phyloP scores from a whole-genome alignment of 306 rosid species.

The Sesbania bispinosa region DNA sequence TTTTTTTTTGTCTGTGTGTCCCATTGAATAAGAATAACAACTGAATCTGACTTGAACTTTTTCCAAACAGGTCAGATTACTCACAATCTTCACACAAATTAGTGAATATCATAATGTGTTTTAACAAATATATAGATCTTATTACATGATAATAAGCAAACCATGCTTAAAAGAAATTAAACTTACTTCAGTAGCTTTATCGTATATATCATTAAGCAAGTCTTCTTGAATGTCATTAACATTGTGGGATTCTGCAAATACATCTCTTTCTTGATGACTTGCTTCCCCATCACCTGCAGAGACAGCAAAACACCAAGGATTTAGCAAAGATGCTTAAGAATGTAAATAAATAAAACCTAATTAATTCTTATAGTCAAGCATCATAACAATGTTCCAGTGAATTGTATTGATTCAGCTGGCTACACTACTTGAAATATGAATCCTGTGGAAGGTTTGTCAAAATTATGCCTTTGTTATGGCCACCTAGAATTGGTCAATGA shows the following conservation, averaged over 20 bases:
- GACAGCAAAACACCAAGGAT: constrained; percentile 11
- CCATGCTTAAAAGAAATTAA: constrained; percentile 17
- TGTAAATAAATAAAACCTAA: constrained; percentile 3
- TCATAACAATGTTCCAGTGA: background rate
- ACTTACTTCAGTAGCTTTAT: constrained; percentile 64
- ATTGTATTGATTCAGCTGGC: background rate
- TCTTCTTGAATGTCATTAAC: constrained; percentile 53
- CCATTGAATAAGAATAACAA: background rate
- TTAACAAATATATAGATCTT: background rate
- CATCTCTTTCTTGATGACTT: constrained; percentile 34
- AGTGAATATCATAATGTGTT: no score
- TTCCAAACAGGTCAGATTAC: background rate
- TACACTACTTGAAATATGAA: background rate
- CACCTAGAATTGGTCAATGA: background rate
- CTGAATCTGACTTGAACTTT: background rate
- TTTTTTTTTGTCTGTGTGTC: no score
- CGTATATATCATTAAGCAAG: constrained; percentile 52
- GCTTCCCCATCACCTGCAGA: constrained; percentile 46
- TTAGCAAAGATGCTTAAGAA: background rate
- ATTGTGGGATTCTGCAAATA: constrained; percentile 43
- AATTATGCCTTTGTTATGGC: background rate
- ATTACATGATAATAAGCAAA: background rate
- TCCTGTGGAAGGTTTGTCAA: background rate
- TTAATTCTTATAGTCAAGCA: background rate
- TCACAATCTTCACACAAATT: no score